Conservation (phyloP, 208 protist genomes). For the Trichomonas tenax region DNA sequence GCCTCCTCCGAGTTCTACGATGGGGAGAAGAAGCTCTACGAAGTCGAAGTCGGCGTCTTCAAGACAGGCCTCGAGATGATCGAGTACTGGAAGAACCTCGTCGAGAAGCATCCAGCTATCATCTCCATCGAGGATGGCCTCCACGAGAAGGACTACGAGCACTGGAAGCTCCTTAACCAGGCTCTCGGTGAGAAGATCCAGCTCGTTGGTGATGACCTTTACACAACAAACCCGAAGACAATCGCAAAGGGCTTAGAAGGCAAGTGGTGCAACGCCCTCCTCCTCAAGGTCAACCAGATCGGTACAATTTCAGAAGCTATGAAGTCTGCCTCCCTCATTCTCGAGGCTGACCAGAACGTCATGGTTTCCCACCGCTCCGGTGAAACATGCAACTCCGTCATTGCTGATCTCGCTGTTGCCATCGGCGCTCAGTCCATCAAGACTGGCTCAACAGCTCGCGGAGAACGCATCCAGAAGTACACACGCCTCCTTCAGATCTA, state of each 20-base stretch:
- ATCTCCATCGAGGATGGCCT: constrained; percentile 97
- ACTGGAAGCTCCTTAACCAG: constrained; percentile 23
- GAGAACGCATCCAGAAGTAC: constrained; percentile 69
- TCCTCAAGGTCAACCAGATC: constrained; percentile 97
- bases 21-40: constrained; percentile 71
- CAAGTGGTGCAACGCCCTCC: constrained; percentile 80
- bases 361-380: constrained; percentile 87
- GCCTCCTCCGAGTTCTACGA: constrained; percentile 94
- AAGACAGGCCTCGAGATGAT: constrained; percentile 27
- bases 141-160: constrained; percentile 73
- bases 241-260: constrained; percentile 68
- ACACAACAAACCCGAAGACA: constrained; percentile 84
- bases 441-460: constrained; percentile 85
- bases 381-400: constrained; percentile 88
- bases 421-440: constrained; percentile 89
- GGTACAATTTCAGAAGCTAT: constrained; percentile 81
- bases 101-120: constrained; percentile 32
- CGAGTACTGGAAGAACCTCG: constrained; percentile 28
- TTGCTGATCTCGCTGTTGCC: constrained; percentile 90
- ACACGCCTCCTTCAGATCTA: constrained; percentile 97
- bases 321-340: constrained; percentile 64
- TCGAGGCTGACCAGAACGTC: constrained; percentile 50
- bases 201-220: constrained; percentile 94
- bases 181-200: constrained; percentile 42
- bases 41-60: constrained; percentile 51